phyloP scores from a whole-genome alignment of 129 eudicot genomes.

The Saposhnikovia divaricata region DNA sequence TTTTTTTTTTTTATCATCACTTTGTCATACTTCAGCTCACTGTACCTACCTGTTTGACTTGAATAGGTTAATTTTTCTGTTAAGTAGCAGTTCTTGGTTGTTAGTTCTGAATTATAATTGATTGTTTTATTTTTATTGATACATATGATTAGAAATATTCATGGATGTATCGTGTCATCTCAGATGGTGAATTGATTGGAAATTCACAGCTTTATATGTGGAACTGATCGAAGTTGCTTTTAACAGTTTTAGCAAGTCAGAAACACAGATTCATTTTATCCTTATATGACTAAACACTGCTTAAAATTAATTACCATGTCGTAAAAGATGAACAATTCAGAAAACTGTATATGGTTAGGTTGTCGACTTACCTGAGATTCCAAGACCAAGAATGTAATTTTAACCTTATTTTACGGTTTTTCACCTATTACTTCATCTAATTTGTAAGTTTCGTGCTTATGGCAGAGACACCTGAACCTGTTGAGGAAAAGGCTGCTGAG shows the following conservation, averaged over 20 bases:
- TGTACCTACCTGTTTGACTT: neutral
- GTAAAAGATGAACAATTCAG: neutral
- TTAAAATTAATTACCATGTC: neutral
- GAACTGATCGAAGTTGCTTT: neutral
- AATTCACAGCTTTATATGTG: neutral
- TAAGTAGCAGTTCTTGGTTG: neutral
- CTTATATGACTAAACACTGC: neutral
- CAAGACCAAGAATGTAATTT: neutral
- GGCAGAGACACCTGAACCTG: constrained; percentile 44
- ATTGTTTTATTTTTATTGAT: too few relatives aligned
- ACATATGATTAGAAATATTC: too few relatives aligned
- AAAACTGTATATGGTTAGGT: neutral
- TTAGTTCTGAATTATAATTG: too few relatives aligned
- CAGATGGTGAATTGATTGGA: too few relatives aligned
- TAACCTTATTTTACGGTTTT: neutral
- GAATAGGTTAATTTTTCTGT: neutral
- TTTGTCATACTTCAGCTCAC: neutral
- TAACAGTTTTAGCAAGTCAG: neutral
- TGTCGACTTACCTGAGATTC: neutral
- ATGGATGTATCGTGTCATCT: too few relatives aligned
- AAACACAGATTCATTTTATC: neutral
- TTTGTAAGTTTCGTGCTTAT: constrained; percentile 17
- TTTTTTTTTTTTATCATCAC: neutral
- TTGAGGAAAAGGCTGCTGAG: constrained; percentile 53
- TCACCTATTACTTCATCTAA: constrained; percentile 1